Evolutionary conservation across 1,284 basidiomycete species (phyloP).

Genomic region (Moesziomyces sp.): DNA sequence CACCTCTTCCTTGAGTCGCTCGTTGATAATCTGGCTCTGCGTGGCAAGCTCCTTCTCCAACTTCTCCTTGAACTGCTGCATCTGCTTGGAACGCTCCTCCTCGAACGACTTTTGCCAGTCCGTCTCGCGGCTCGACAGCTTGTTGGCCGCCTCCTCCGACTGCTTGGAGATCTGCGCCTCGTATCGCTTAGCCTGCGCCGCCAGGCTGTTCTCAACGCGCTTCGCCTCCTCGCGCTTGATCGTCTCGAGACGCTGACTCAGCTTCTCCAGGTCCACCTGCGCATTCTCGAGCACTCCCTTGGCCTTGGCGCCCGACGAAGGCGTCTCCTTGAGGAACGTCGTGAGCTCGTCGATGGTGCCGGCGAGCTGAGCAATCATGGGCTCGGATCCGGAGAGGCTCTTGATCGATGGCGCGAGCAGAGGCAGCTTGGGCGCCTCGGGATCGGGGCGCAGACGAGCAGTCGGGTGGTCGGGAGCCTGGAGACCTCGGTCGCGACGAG

Average conservation of each 20-base stretch:
- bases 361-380: conserved; percentile 90
- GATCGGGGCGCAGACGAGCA: conserved; percentile 58
- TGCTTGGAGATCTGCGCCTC: conserved; percentile 82
- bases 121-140: conserved; percentile 85
- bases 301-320: conserved; percentile 72
- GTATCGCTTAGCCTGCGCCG: conserved; percentile 76
- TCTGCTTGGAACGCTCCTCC: conserved; percentile 79
- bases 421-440: conserved; percentile 70
- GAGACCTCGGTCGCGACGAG: conserved; percentile 55
- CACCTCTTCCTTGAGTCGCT: conserved; percentile 88
- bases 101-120: conserved; percentile 86
- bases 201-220: conserved; percentile 79
- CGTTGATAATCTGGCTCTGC: conserved; percentile 91
- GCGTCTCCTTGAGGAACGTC: conserved; percentile 75
- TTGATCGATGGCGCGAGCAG: conserved; percentile 83
- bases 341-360: conserved; percentile 92
- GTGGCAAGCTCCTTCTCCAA: conserved; percentile 85
- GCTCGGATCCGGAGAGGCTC: conserved; percentile 80
- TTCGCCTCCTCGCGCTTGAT: conserved; percentile 83
- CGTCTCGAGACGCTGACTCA: conserved; percentile 81
- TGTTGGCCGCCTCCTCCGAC: conserved; percentile 84
- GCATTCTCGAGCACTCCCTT: conserved; percentile 71
- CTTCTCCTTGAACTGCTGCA: conserved; percentile 84
- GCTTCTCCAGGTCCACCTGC: conserved; percentile 82
- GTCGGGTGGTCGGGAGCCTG: conserved; percentile 47